Conservation (phyloP, 148 eudicot species). For the Hydrangea macrophylla region DNA sequence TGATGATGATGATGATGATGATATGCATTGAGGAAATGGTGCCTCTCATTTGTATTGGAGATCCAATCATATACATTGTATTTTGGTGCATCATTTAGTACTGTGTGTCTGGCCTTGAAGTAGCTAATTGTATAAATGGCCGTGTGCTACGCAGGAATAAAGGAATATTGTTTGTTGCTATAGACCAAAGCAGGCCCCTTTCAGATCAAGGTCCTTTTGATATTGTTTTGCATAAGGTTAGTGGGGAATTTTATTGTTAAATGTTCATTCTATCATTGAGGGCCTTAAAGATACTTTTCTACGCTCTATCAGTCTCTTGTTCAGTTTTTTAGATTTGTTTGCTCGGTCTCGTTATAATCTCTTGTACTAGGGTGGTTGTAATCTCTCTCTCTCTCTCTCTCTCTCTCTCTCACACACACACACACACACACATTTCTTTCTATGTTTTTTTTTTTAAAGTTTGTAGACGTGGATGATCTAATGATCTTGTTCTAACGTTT, state of each 20-base stretch:
- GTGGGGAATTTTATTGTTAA: constrained; percentile 4
- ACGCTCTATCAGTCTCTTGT: background rate
- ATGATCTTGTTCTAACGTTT: background rate
- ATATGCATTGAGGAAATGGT: background rate
- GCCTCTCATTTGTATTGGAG: too few species aligned
- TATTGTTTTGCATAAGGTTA: constrained; percentile 89
- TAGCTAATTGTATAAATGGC: constrained; percentile 5
- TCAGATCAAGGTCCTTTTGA: constrained; percentile 97
- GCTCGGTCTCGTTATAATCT: too few species aligned
- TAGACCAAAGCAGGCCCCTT: constrained; percentile 73
- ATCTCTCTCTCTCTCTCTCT: background rate
- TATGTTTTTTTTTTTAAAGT: background rate
- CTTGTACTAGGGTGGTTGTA: background rate
- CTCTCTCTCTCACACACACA: background rate
- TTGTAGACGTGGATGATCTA: background rate
- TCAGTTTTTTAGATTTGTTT: too few species aligned
- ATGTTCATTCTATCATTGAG: too few species aligned
- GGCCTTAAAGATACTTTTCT: too few species aligned
- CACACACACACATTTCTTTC: background rate
- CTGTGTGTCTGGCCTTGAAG: background rate
- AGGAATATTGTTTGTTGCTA: constrained; percentile 84
- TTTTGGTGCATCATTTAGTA: background rate
- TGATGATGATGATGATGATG: too few species aligned
- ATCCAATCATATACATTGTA: background rate
- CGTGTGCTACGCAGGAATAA: constrained; percentile 55